These are phyloP conservation scores for Paraphoma chrysanthemicola DNA, from an alignment of 2,329 filamentous ascomycete genomes.

Conservation along the genomic window DNA sequence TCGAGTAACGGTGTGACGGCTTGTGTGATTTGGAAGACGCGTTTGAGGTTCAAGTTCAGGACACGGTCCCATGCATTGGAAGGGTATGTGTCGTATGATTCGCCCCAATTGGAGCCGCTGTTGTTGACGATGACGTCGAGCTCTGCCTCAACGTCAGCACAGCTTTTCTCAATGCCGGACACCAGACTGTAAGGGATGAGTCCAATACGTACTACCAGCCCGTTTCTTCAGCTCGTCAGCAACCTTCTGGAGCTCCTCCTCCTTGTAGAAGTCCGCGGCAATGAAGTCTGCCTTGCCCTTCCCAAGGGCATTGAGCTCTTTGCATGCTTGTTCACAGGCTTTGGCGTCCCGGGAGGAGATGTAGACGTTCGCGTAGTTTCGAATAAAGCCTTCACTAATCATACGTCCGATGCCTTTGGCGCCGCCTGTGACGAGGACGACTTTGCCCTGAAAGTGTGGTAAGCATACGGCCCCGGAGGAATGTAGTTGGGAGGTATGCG, in stretches of 20 bases:
- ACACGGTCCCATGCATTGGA: conserved; percentile 61
- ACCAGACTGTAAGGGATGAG: no score
- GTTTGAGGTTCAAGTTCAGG: conserved; percentile 67
- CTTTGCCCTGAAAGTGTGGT: conserved; percentile 43
- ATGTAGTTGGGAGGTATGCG: neutral
- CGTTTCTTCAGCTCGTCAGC: conserved; percentile 62
- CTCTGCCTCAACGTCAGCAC: conserved; percentile 31
- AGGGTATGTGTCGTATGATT: conserved; percentile 65
- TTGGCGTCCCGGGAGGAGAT: conserved; percentile 72
- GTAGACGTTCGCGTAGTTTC: conserved; percentile 72
- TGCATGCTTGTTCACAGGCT: conserved; percentile 64
- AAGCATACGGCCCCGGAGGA: conserved; percentile 3
- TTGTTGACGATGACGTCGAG: conserved; percentile 73
- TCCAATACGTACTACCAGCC: conserved; percentile 51
- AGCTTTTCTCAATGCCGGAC: neutral
- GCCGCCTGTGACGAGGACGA: conserved; percentile 56
- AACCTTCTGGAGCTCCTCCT: conserved; percentile 65
- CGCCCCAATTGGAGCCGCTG: conserved; percentile 70
- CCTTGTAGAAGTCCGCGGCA: conserved; percentile 67
- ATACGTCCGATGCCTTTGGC: conserved; percentile 70
- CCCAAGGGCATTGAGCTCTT: conserved; percentile 63
- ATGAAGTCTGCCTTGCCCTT: conserved; percentile 66
- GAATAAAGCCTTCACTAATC: conserved; percentile 71
- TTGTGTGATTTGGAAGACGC: conserved; percentile 69
- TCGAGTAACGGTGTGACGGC: conserved; percentile 69